Percentiles rank a stretch among this genome's conserved stretches.
These are phyloP conservation scores for Daldinia sp. DNA, from an alignment of 2,329 filamentous ascomycete genomes.

Conservation along the genomic window DNA sequence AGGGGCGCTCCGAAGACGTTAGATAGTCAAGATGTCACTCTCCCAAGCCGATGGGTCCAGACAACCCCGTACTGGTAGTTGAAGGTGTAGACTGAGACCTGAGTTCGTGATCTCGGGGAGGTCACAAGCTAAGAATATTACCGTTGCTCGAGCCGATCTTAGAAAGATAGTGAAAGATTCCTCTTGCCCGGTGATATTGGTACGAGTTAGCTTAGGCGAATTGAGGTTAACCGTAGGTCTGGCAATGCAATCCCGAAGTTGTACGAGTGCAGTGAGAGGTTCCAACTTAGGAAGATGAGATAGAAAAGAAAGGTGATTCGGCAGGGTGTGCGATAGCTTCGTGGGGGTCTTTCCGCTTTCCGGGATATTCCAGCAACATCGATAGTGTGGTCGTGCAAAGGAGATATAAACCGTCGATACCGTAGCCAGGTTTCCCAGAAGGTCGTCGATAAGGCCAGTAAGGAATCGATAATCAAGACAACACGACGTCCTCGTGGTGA, in stretches of 20 bases:
- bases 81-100: slow-evolving; percentile 3
- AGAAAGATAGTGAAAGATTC: slow-evolving; percentile 13
- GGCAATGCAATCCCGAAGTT: slow-evolving; percentile 15
- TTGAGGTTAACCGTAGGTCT: slow-evolving; percentile 24
- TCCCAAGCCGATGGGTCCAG: slow-evolving; percentile 6
- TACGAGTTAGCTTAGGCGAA: slow-evolving; percentile 10
- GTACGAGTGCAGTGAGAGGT: slow-evolving; percentile 11
- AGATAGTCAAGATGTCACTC: slow-evolving; percentile 6
- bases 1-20: slow-evolving; percentile 8
- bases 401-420: slow-evolving; percentile 21
- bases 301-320: slow-evolving; percentile 24
- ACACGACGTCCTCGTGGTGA: slow-evolving; percentile 33
- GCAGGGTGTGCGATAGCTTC: slow-evolving; percentile 31
- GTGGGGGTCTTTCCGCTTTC: slow-evolving; percentile 35
- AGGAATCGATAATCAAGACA: slow-evolving; percentile 23
- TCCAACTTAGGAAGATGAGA: slow-evolving; percentile 22
- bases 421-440: slow-evolving; percentile 22
- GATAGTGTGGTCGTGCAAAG: slow-evolving; percentile 29
- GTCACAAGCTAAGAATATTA: slow-evolving; percentile 6
- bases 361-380: slow-evolving; percentile 26
- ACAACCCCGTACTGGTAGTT: slow-evolving; percentile 6
- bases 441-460: slow-evolving; percentile 21
- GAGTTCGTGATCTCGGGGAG: slow-evolving; percentile 5
- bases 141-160: slow-evolving; percentile 18
- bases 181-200: slow-evolving; percentile 21